Base-by-base conservation (phyloP, 2,329 filamentous ascomycete genomes). In the Sporothrix globosa region DNA sequence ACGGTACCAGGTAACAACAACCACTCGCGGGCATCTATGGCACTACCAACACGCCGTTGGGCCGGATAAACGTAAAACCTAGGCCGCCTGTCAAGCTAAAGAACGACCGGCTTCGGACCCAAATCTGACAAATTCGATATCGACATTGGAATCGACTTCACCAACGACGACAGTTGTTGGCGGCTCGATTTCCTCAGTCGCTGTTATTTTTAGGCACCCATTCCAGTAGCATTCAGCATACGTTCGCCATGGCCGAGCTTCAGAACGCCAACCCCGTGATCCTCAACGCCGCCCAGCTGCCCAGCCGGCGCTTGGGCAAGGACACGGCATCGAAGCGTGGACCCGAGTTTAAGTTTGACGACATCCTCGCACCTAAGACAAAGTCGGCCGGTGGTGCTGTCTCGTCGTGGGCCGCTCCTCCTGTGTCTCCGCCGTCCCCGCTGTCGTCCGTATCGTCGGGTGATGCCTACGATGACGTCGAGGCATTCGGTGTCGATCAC, bases 261-360 rank as follows among this genome's bases (percentile, higher is more conserved):
- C 87, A 90, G 75, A 97, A 97, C 81, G 93, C 92, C 74, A 98
- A 99, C 82, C 96, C 96, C 69, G 96, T 92, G 74, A 94, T 99
- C 78, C 84, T 98, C 77, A 96, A 90, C 81, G 87, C 89, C 68
- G 92, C 92, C 56, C 92, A 98, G 81, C 88, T 99, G 67, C 94
- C 96, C 58, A 96, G 92, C 41, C 90, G 94, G 74, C 86, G 87
- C 74, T 83, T 85, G 76, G 82, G 86, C 75, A 83, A 82, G 74
- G 82, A 83, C 73, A 79, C 80, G 44, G 80, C 81, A 11, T 19
- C 82, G 82, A 56, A 85, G 83, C 73, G 81, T 76, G 83, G 82
- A 1, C 81, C 82, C 13, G 84, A 85, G 71, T 81, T 81, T 27
- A 83, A 80, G 73, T 85, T 85, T 72, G 81, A 82, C 73, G 77